Percentiles rank a stretch among this genome's conserved stretches.
These are phyloP conservation scores for Beta vulgaris DNA, from an alignment of 148 eudicot genomes.

Conservation along the genomic window DNA sequence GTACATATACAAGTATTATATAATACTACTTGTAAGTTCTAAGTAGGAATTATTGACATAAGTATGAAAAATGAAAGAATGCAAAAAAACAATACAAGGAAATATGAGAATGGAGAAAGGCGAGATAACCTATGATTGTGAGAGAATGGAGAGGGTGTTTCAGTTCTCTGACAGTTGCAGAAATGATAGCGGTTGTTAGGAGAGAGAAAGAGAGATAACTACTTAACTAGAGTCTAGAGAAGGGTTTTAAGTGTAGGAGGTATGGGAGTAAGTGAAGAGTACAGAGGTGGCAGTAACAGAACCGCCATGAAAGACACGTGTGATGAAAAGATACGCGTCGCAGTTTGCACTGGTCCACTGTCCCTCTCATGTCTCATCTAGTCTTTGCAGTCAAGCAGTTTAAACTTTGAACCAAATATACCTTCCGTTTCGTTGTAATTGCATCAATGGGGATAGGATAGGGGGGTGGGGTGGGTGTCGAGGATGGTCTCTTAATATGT, in stretches of 20 bases:
- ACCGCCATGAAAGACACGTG: constrained; percentile 24
- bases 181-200: constrained; percentile 6
- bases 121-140: constrained; percentile 13
- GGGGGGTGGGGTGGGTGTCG: too few species aligned
- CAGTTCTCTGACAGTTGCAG: constrained; percentile 18
- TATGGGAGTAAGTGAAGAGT: neutral
- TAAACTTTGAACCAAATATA: too few species aligned
- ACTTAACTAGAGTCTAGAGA: neutral
- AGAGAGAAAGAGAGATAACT: neutral
- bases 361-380: too few species aligned
- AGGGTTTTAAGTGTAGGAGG: neutral
- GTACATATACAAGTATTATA: too few species aligned
- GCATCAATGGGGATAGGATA: too few species aligned
- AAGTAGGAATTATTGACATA: neutral
- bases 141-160: neutral
- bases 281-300: constrained; percentile 15
- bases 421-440: too few species aligned
- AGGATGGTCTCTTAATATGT: too few species aligned
- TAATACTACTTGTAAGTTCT: too few species aligned
- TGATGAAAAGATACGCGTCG: neutral
- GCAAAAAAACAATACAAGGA: neutral
- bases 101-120: neutral
- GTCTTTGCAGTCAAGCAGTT: too few species aligned
- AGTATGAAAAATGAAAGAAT: neutral
- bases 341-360: too few species aligned